Conservation (phyloP, 352 stramenopile genomes). For the Pythium folliculosum region DNA sequence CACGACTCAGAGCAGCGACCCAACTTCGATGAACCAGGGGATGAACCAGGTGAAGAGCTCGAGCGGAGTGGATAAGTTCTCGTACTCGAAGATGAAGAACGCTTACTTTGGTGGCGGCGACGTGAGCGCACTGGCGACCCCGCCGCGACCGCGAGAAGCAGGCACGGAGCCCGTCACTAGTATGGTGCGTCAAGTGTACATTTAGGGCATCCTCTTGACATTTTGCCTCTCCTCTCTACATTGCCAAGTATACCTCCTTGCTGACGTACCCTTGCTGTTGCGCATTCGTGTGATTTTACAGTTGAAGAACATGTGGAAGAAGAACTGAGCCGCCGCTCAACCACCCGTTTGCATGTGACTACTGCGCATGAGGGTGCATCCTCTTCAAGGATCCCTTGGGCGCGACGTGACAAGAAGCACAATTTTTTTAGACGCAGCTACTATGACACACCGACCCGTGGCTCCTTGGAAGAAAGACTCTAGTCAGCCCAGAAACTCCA, state of each 20-base stretch:
- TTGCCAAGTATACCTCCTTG: slow-evolving; percentile 7
- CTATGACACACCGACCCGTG: slow-evolving; percentile 6
- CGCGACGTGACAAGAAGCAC: slow-evolving; percentile 5
- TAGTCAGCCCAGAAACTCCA: neutral
- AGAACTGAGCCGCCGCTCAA: slow-evolving; percentile 49
- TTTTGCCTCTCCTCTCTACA: neutral
- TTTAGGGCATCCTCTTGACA: slow-evolving; percentile 2
- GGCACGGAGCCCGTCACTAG: slow-evolving; percentile 28
- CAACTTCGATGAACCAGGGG: slow-evolving; percentile 7
- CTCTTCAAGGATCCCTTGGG: slow-evolving; percentile 15
- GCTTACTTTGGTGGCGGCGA: slow-evolving; percentile 30
- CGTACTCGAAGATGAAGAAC: slow-evolving; percentile 35
- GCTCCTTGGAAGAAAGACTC: neutral
- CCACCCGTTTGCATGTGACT: neutral
- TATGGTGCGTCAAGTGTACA: slow-evolving; percentile 31
- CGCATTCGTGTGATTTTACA: slow-evolving; percentile 18
- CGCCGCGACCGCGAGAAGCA: slow-evolving; percentile 21
- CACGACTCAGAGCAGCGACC: slow-evolving; percentile 18
- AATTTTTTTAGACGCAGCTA: slow-evolving; percentile 30
- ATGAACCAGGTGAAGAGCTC: slow-evolving; percentile 23
- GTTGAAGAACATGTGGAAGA: slow-evolving; percentile 87
- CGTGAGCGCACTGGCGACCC: slow-evolving; percentile 21
- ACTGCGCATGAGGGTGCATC: neutral
- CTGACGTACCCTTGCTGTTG: neutral
- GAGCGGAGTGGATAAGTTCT: slow-evolving; percentile 34